Conservation (phyloP, 2,329 filamentous ascomycete genomes). For the Claviceps sp. region DNA sequence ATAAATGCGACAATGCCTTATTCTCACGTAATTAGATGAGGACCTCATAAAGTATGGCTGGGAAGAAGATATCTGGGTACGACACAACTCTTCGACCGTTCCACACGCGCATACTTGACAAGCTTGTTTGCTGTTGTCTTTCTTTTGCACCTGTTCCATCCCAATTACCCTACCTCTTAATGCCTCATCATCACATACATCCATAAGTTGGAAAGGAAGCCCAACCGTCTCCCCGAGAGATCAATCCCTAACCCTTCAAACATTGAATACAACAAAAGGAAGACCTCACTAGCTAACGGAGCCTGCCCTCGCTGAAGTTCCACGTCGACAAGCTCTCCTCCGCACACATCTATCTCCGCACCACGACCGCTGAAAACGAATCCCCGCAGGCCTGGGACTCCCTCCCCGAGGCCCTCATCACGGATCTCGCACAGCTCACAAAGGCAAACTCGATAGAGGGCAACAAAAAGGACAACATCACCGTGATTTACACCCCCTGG, state of each 20-base stretch:
- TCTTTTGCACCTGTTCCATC: not conserved
- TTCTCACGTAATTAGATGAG: constrained; percentile 53
- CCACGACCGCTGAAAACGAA: constrained; percentile 44
- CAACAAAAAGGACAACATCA: constrained; percentile 98
- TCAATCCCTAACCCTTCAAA: no score
- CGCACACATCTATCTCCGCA: constrained; percentile 87
- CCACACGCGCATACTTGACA: not conserved
- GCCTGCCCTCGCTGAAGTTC: constrained; percentile 42
- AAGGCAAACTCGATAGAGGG: constrained; percentile 99
- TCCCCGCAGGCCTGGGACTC: constrained; percentile 52
- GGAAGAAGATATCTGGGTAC: constrained; percentile 77
- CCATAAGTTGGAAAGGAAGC: no score
- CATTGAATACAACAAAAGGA: not conserved
- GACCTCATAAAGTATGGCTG: constrained; percentile 88
- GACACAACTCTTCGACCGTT: not conserved
- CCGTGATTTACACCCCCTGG: constrained; percentile 95
- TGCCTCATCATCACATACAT: no score
- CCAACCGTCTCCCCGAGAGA: no score
- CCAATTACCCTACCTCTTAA: no score
- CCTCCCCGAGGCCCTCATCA: constrained; percentile 61
- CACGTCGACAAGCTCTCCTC: constrained; percentile 96
- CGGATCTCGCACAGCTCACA: constrained; percentile 89
- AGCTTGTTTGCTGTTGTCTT: not conserved
- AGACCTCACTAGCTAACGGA: not conserved
- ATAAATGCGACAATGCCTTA: not conserved